Conservation (phyloP, 1,139 yeast genomes). For the Sugiyamaella xylanicola region DNA sequence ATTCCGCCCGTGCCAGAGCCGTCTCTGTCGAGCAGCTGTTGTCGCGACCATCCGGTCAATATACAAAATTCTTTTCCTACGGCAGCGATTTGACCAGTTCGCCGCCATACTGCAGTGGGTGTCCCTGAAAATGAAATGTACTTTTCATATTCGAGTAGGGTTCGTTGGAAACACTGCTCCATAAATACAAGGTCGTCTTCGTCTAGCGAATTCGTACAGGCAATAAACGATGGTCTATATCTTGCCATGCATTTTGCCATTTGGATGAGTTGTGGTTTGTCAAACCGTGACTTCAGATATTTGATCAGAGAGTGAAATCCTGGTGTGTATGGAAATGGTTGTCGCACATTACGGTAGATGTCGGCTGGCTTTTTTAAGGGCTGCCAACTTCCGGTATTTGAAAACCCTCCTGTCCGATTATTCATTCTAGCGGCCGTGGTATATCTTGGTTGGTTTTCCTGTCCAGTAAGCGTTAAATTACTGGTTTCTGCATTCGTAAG, state of each 20-base stretch:
- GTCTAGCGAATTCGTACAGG: conserved; percentile 83
- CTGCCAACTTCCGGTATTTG: conserved; percentile 16
- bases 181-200: conserved; percentile 91
- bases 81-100: conserved; percentile 93
- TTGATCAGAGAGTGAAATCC: conserved; percentile 83
- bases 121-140: conserved; percentile 85
- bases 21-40: conserved; percentile 52
- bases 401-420: conserved; percentile 14
- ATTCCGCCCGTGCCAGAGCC: conserved; percentile 43
- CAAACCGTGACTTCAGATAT: conserved; percentile 72
- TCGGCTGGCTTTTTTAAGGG: conserved; percentile 59
- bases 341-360: conserved; percentile 70
- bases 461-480: not conserved
- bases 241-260: conserved; percentile 90
- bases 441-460: not conserved
- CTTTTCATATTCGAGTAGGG: conserved; percentile 83
- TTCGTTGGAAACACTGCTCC: conserved; percentile 95
- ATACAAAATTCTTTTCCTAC: conserved; percentile 91
- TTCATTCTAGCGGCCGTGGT: conserved; percentile 8
- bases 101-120: conserved; percentile 92
- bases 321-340: conserved; percentile 85
- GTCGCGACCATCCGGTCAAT: conserved; percentile 84
- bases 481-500: not conserved
- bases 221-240: conserved; percentile 89
- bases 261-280: conserved; percentile 67